phyloP scores from a whole-genome alignment of 2,329 filamentous ascomycete species.

The Xylogone sp. region DNA sequence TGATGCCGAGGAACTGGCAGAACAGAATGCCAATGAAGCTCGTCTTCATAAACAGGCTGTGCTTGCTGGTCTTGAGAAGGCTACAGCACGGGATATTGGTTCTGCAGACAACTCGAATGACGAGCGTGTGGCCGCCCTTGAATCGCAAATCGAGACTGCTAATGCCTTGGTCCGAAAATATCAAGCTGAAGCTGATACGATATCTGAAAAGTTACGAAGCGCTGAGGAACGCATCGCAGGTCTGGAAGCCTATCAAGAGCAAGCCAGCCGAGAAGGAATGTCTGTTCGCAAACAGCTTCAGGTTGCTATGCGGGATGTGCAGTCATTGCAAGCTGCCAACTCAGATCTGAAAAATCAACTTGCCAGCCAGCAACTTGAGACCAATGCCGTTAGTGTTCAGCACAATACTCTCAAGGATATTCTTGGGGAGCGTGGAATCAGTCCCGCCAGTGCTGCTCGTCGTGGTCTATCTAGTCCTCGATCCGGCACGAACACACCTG shows the following conservation, averaged over 20 bases:
- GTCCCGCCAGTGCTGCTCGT: slow-evolving; percentile 66
- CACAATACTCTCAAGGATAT: slow-evolving; percentile 92
- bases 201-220: slow-evolving; percentile 82
- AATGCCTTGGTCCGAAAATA: slow-evolving; percentile 82
- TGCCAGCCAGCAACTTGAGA: slow-evolving; percentile 83
- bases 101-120: slow-evolving; percentile 46
- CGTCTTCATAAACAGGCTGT: slow-evolving; percentile 80
- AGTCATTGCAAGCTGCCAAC: slow-evolving; percentile 76
- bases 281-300: slow-evolving; percentile 88
- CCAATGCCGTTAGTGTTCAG: slow-evolving; percentile 90
- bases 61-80: slow-evolving; percentile 75
- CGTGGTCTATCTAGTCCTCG: slow-evolving; percentile 70
- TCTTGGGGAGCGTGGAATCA: slow-evolving; percentile 83
- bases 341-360: slow-evolving; percentile 78
- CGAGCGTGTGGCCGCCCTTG: slow-evolving; percentile 69
- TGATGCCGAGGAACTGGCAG: slow-evolving; percentile 83
- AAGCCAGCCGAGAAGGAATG: slow-evolving; percentile 89
- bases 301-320: slow-evolving; percentile 75
- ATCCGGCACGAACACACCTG: slow-evolving; percentile 73
- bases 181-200: slow-evolving; percentile 80
- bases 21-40: slow-evolving; percentile 84
- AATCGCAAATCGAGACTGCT: slow-evolving; percentile 74
- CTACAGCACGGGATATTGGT: slow-evolving; percentile 51
- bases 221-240: slow-evolving; percentile 97
- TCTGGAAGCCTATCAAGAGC: slow-evolving; percentile 94